Base-by-base conservation (phyloP, 2,329 filamentous ascomycete species). In the Aspergillus awamori region DNA sequence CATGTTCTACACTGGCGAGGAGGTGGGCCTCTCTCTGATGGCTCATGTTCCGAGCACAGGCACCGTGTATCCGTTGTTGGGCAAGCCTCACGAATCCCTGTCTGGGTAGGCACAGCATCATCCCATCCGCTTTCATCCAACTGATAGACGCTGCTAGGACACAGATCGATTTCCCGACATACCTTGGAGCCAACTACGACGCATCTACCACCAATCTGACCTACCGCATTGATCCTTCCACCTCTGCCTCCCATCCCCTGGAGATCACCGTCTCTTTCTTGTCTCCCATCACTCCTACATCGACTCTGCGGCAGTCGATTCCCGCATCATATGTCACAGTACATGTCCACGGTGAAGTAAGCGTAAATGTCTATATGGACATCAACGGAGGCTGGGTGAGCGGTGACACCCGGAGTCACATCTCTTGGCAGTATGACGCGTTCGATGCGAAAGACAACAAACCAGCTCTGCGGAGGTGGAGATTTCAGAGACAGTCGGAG, bases 351-450 rank as follows among this genome's bases (percentile, higher is more conserved):
- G 91, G 91, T 5, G 81, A 81, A 64, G 85, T 88, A 54, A 81
- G 88, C 63, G 78, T 91, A 11, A 84, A 87, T 69, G 64, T 79
- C 13, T 91, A 90, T 68, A 77, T 89, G 61, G 89, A 91, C 70
- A 67, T 90, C 57, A 90, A 91, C 69, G 89, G 89, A 7, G 87
- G 93, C 71, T 96, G 92, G 91, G 89, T 92, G 62, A 95, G 89
- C 70, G 91, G 91, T 17, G 84, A 93, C 65, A 81, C 87, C 53
- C 86, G 84, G 36, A 91, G 84, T 67, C 80, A 84, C 57, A 89
- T 96, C 58, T 81, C 84, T 60, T 96, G 92, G 92, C 80, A 84
- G 8, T 78, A 92, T 53, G 78, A 81, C 57, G 77, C 83, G 57
- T 71, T 80, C 8, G 69, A 77, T 48, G 68, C 78, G 30, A 67